A percentile compares a stretch with the other conserved stretches of the same genome.
Evolutionary conservation across 805 yeast genomes (phyloP).

Genomic region (Debaryomyces castellii): DNA sequence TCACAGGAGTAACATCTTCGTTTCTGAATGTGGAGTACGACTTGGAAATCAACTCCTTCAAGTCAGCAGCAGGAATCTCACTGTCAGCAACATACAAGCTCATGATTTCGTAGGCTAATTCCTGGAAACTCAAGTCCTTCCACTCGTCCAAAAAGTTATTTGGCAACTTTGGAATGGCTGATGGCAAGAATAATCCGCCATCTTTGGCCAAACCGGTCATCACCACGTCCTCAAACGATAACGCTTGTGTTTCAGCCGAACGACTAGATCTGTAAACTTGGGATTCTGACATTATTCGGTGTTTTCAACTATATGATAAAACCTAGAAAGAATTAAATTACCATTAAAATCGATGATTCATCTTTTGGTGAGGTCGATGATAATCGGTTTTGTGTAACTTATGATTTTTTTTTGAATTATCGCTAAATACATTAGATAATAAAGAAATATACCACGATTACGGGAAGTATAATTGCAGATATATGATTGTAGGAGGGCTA

Average conservation of each 20-base stretch:
- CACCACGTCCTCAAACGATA: slow-evolving; percentile 77
- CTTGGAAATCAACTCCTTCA: slow-evolving; percentile 56
- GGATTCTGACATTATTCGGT: slow-evolving; percentile 28
- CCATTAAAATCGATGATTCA: background rate
- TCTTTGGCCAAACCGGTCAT: slow-evolving; percentile 93
- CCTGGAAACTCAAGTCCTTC: slow-evolving; percentile 76
- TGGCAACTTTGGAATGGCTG: slow-evolving; percentile 69
- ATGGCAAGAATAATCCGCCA: slow-evolving; percentile 93
- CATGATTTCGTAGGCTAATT: slow-evolving; percentile 84
- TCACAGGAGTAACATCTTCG: slow-evolving; percentile 85
- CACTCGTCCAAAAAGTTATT: slow-evolving; percentile 59
- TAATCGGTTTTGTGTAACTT: background rate
- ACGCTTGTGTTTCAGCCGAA: slow-evolving; percentile 47
- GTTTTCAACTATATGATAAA: too few relatives aligned
- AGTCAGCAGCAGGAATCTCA: slow-evolving; percentile 74
- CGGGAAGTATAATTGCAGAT: background rate
- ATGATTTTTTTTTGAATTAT: background rate
- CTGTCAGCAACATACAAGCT: slow-evolving; percentile 67
- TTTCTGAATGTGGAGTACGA: slow-evolving; percentile 92
- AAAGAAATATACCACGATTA: too few relatives aligned
- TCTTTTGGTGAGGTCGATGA: background rate
- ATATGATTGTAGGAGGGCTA: background rate
- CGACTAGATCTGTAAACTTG: slow-evolving; percentile 82
- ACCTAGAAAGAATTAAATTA: too few relatives aligned
- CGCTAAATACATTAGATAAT: background rate